A percentile compares a stretch with the other conserved stretches of the same genome.
These are phyloP conservation scores for Metarhizium anisopliae DNA, from an alignment of 2,329 filamentous ascomycete genomes.

Conservation along the genomic window DNA sequence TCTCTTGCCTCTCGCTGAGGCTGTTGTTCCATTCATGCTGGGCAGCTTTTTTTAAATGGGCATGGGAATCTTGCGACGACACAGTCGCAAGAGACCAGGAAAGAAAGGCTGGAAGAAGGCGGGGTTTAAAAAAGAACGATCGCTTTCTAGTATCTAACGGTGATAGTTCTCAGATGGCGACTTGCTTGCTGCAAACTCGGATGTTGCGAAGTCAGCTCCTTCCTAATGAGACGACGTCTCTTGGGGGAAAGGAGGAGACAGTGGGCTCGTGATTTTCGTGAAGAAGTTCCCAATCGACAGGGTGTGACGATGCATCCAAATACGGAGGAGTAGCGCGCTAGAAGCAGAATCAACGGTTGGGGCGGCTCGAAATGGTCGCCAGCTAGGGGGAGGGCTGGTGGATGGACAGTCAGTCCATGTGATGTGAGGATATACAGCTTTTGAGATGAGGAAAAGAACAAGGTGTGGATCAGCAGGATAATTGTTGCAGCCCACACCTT, in stretches of 20 bases:
- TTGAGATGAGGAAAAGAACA: constrained; percentile 1
- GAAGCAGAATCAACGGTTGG: constrained; percentile 5
- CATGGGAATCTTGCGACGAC: constrained; percentile 1
- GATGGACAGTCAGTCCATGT: constrained; percentile 22
- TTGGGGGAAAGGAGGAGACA: constrained; percentile 1
- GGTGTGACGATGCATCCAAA: constrained; percentile 19
- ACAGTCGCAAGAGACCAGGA: constrained; percentile 6
- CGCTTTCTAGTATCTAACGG: background rate
- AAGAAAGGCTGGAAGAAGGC: background rate
- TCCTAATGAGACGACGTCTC: background rate
- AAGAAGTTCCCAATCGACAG: constrained; percentile 9
- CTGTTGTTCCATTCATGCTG: constrained; percentile 35
- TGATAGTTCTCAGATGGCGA: background rate
- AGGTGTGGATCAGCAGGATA: constrained; percentile 21
- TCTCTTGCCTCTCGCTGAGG: constrained; percentile 39
- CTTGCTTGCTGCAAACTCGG: background rate
- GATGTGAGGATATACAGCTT: constrained; percentile 14
- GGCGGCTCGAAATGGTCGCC: background rate
- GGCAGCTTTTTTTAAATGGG: background rate
- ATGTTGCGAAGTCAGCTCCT: background rate
- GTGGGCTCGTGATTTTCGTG: constrained; percentile 8
- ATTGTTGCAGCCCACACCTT: constrained; percentile 12
- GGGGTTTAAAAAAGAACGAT: too few relatives aligned
- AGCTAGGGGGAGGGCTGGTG: constrained; percentile 11
- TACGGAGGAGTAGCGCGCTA: constrained; percentile 4